Evolutionary conservation across 2,329 filamentous ascomycete species (phyloP), one percentile per base, ranked within the genome.

Genomic region (Chaetomium globosum): DNA sequence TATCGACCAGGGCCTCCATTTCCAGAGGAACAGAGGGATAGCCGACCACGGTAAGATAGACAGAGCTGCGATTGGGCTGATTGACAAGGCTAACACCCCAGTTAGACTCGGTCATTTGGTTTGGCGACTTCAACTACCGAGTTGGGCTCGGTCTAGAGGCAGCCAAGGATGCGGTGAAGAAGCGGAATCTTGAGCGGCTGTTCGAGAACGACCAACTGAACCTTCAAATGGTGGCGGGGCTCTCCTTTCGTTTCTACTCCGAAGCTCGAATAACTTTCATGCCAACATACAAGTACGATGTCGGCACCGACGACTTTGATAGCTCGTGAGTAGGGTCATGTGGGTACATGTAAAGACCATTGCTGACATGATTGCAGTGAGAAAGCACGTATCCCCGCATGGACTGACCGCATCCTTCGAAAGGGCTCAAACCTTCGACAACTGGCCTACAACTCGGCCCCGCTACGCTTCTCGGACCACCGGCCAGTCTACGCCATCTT

Each of bases 101-200:
- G 43, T 30, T 53, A 84, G 86, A 89, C 71, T 84, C 91, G 26
- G 89, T 98, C 43, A 89, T 97, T 61, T 99, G 95, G 94, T 84
- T 97, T 51, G 95, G 95, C 5, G 95, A 99, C 76, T 99, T 99
- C 81, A 99, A 99, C 75, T 99, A 99, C 77, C 89, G 95, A 21
- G 96, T 99, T 72, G 94, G 93, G 1, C 82, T 98, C 64, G 85
- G 84, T 53, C 87, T 92, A 69, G 92, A 97, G 48, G 88, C 84
- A 66, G 91, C 92, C 8, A 89, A 91, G 70, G 85, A 88, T 36
- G 80, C 96, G 10, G 87, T 97, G 62, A 85, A 89, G 71, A 83
- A 85, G 62, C 82, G 85, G 30, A 89, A 97, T 73, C 81, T 96
- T 12, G 90, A 89, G 63, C 88, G 84, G 21, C 79, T 98, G 58